Conservation (phyloP, 2,329 filamentous ascomycete genomes). For the Hirsutella rhossiliensis region DNA sequence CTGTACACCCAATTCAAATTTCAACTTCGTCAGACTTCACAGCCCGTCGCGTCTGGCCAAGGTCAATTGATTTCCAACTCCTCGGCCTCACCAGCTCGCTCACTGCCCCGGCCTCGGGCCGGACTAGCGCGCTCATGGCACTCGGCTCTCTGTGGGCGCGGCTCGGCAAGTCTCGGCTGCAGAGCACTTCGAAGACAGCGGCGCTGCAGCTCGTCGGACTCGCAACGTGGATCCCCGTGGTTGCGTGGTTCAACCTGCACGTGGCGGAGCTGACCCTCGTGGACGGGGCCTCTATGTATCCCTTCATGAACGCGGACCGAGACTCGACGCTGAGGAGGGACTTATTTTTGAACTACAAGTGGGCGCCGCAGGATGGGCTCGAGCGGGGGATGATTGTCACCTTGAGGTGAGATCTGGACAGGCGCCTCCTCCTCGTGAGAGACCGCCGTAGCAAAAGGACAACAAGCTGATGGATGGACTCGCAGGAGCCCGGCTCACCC, state of each 20-base stretch:
- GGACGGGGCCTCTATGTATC: slow-evolving; percentile 61
- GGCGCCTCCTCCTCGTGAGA: background rate
- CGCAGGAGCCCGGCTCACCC: slow-evolving; percentile 59
- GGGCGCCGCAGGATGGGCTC: slow-evolving; percentile 43
- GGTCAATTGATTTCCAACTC: background rate
- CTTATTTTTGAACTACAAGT: slow-evolving; percentile 46
- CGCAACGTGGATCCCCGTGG: slow-evolving; percentile 49
- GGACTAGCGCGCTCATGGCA: slow-evolving; percentile 14
- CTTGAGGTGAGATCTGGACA: slow-evolving; percentile 36
- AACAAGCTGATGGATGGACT: background rate
- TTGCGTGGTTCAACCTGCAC: slow-evolving; percentile 49
- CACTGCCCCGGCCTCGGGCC: background rate
- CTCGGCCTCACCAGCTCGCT: background rate
- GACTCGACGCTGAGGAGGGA: slow-evolving; percentile 42
- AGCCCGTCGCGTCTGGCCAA: too few relatives aligned
- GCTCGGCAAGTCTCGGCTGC: slow-evolving; percentile 8
- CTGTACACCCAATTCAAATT: too few relatives aligned
- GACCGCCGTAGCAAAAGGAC: background rate
- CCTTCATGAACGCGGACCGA: slow-evolving; percentile 58
- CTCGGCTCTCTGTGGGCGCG: slow-evolving; percentile 23
- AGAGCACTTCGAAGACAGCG: slow-evolving; percentile 19
- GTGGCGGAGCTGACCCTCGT: slow-evolving; percentile 47
- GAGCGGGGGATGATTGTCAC: slow-evolving; percentile 65
- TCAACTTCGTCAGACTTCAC: too few relatives aligned
- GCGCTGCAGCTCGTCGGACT: slow-evolving; percentile 37